phyloP scores from a whole-genome alignment of 2,329 filamentous ascomycete species.

The Emydomyces testavorans region DNA sequence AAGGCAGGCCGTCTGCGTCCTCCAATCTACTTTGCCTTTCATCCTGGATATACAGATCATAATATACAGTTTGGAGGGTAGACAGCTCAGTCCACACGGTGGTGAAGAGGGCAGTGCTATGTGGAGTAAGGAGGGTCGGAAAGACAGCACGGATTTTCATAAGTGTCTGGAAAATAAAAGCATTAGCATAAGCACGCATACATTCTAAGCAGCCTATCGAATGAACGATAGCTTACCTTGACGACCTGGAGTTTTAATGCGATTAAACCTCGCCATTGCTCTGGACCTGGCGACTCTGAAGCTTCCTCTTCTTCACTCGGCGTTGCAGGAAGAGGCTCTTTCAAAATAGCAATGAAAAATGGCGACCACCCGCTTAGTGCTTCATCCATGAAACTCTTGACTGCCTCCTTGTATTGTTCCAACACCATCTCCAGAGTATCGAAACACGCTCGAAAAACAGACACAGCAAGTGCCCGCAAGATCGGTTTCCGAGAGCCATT shows the following conservation, averaged over 20 bases:
- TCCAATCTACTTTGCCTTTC: constrained; percentile 80
- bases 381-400: constrained; percentile 82
- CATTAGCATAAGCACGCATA: not conserved
- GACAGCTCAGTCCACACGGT: constrained; percentile 82
- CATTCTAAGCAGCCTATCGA: not conserved
- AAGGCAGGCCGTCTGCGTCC: constrained; percentile 82
- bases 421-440: constrained; percentile 94
- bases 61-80: constrained; percentile 59
- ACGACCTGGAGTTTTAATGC: constrained; percentile 88
- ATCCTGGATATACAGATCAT: constrained; percentile 72
- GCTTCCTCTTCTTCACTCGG: constrained; percentile 48
- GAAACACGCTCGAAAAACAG: constrained; percentile 82
- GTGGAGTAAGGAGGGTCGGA: constrained; percentile 65
- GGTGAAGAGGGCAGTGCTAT: constrained; percentile 72
- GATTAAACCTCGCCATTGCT: constrained; percentile 68
- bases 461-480: constrained; percentile 73
- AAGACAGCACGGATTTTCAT: constrained; percentile 82
- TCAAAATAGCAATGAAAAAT: constrained; percentile 72
- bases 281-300: constrained; percentile 44
- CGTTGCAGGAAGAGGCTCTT: constrained; percentile 55
- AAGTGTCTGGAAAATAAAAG: constrained; percentile 49
- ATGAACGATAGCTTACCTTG: constrained; percentile 42
- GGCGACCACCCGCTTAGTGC: constrained; percentile 74
- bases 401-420: constrained; percentile 76
- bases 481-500: constrained; percentile 62